Percentiles rank a stretch among this genome's conserved stretches.
Evolutionary conservation across 164 flowering plant genomes (phyloP).

Genomic region (Magnolia sinica): DNA sequence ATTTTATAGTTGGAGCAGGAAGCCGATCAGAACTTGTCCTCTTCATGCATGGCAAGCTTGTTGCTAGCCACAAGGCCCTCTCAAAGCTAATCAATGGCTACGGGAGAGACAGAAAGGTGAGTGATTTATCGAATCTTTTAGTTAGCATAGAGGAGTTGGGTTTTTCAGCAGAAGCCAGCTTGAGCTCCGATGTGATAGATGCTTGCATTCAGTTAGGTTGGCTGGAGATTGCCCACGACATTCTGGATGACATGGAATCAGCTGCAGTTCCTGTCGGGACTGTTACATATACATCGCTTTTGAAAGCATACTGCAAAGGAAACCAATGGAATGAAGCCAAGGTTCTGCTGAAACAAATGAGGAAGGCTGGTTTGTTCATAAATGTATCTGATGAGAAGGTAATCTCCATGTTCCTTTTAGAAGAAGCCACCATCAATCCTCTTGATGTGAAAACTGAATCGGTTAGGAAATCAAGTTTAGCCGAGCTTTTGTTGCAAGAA

Average conservation of each 20-base stretch:
- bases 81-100: slow-evolving; percentile 57
- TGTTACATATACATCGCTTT: slow-evolving; percentile 36
- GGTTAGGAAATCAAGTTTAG: slow-evolving; percentile 31
- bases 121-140: slow-evolving; percentile 57
- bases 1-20: slow-evolving; percentile 36
- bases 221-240: slow-evolving; percentile 82
- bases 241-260: slow-evolving; percentile 67
- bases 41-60: slow-evolving; percentile 47
- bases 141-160: slow-evolving; percentile 29
- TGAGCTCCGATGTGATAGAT: slow-evolving; percentile 45
- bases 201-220: slow-evolving; percentile 69
- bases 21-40: slow-evolving; percentile 32
- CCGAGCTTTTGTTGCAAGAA: slow-evolving; percentile 35
- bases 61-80: slow-evolving; percentile 45
- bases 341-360: slow-evolving; percentile 54
- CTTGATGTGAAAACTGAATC: slow-evolving; percentile 2
- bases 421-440: slow-evolving; percentile 5
- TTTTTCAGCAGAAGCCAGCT: slow-evolving; percentile 18
- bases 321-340: slow-evolving; percentile 56
- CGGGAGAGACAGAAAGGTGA: slow-evolving; percentile 34
- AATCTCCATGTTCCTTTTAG: slow-evolving; percentile 21
- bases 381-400: slow-evolving; percentile 28
- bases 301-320: slow-evolving; percentile 50
- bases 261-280: slow-evolving; percentile 31
- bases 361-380: slow-evolving; percentile 32